Evolutionary conservation across 1,139 yeast genomes (phyloP).

Genomic region (Geotrichum klebahnii): DNA sequence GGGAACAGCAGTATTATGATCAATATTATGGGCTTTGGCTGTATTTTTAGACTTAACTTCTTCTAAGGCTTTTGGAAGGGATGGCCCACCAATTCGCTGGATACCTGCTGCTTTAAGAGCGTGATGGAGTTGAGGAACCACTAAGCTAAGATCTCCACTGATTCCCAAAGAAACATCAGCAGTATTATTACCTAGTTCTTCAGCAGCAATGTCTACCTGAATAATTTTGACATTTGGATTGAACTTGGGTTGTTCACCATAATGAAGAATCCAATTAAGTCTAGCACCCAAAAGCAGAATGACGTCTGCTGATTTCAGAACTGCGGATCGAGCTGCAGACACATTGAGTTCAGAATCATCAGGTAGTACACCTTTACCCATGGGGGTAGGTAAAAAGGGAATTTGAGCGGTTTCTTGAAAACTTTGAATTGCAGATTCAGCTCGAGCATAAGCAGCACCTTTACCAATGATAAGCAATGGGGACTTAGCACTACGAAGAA

Average conservation of each 20-base stretch:
- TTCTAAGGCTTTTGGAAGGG: conserved; percentile 36
- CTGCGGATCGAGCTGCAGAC: conserved; percentile 57
- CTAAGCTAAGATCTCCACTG: conserved; percentile 49
- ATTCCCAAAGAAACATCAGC: conserved; percentile 42
- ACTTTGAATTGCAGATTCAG: conserved; percentile 41
- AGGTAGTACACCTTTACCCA: conserved; percentile 67
- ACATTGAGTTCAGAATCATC: conserved; percentile 48
- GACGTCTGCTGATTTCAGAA: conserved; percentile 52
- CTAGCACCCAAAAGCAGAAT: conserved; percentile 58
- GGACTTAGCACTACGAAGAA: conserved; percentile 39
- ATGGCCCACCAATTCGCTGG: conserved; percentile 18
- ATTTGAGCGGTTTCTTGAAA: conserved; percentile 44
- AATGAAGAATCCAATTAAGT: conserved; percentile 64
- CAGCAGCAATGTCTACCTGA: conserved; percentile 53
- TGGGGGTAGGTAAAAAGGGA: conserved; percentile 64
- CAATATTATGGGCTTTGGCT: conserved; percentile 36
- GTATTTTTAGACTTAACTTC: conserved; percentile 42
- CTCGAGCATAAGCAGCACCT: conserved; percentile 51
- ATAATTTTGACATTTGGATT: conserved; percentile 45
- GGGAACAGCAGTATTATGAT: conserved; percentile 35
- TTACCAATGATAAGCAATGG: conserved; percentile 61
- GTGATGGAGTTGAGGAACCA: conserved; percentile 40
- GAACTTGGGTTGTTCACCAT: conserved; percentile 55
- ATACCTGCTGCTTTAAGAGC: conserved; percentile 30
- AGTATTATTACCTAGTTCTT: conserved; percentile 50